These are phyloP conservation scores for Penicillium paneum DNA, from an alignment of 2,329 filamentous ascomycete species.

Conservation along the genomic window DNA sequence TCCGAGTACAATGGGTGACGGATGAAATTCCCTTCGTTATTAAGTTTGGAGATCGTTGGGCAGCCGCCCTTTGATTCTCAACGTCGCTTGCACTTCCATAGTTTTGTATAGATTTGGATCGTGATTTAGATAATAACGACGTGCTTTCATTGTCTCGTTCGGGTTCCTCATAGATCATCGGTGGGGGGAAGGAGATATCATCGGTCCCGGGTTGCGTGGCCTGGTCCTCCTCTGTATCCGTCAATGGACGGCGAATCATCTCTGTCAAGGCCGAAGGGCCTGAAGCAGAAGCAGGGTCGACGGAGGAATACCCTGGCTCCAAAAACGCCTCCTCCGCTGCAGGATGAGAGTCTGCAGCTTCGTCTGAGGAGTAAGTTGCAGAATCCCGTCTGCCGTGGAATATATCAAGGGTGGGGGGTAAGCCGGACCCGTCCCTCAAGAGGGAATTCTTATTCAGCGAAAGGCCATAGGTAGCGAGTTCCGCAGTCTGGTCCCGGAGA, in stretches of 20 bases:
- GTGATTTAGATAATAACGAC: conserved; percentile 32
- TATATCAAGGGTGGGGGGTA: conserved; percentile 31
- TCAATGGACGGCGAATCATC: conserved; percentile 47
- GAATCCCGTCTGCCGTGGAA: conserved; percentile 21
- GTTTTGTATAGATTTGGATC: conserved; percentile 26
- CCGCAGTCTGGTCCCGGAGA: conserved; percentile 81
- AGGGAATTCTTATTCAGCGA: conserved; percentile 42
- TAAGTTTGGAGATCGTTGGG: conserved; percentile 10
- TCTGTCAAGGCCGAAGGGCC: conserved; percentile 50
- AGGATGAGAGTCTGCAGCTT: conserved; percentile 15
- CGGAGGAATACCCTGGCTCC: conserved; percentile 16
- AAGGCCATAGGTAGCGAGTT: conserved; percentile 78
- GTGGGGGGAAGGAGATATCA: conserved; percentile 16
- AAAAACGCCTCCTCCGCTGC: conserved; percentile 9
- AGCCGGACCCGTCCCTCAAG: conserved; percentile 25
- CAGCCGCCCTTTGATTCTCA: conserved; percentile 25
- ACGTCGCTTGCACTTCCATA: conserved; percentile 36
- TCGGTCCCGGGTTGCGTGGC: conserved; percentile 14
- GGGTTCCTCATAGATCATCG: conserved; percentile 21
- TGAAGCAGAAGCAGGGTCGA: conserved; percentile 30
- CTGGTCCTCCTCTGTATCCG: conserved; percentile 23
- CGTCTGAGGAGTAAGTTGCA: conserved; percentile 11
- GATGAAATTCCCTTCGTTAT: conserved; percentile 19
- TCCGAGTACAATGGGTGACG: conserved; percentile 26
- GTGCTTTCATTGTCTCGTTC: conserved; percentile 37